Base-by-base conservation (phyloP, 306 rosid species). In the Delonix regia region DNA sequence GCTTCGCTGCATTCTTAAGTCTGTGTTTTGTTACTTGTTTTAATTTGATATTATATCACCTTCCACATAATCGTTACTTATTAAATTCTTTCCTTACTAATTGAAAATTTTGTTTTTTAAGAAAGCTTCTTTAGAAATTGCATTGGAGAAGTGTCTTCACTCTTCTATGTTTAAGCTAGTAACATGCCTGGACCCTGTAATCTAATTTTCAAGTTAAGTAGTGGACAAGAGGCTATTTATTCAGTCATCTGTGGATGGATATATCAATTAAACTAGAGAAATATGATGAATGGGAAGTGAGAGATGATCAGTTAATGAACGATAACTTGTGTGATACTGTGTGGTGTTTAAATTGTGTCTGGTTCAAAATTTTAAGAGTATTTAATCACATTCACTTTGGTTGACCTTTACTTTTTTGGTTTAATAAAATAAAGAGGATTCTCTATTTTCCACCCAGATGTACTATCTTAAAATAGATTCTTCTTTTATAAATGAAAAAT, bases 141-240 rank as follows among this genome's bases (percentile, higher is more conserved):
- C 18, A 10, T 1, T 24, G 15, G 34, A 3, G 1, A 30, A 61
- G 19, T 66, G 71, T 13, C 11, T 41, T n/a, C n/a, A n/a, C n/a
- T n/a, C n/a, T n/a, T 41, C 14, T 11, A 19, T 65, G 48, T 21
- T 41, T 39, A 10, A 34, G 19, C 19, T 41, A 66, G 6, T 42
- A 67, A 12, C 0, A 6, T 22, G 6, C 12, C 5, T 47, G 80
- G 42, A n/a, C n/a, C n/a, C n/a, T n/a, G n/a, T n/a, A 51, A 27
- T 68, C 34, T 75, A 51, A 75, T 68, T 57, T 68, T 57, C 59
- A 44, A 36, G 36, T 74, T 21, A 71, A 63, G 59, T 42, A 56
- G 71, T 28, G 49, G n/a, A 74, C 25, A 25, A 44, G 53, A 33
- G 42, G 69, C 69, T 80, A 15, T 42, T 80, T 8, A 21, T 65